phyloP scores from a whole-genome alignment of 768 basidiomycete species.

The Crucibulum laeve region DNA sequence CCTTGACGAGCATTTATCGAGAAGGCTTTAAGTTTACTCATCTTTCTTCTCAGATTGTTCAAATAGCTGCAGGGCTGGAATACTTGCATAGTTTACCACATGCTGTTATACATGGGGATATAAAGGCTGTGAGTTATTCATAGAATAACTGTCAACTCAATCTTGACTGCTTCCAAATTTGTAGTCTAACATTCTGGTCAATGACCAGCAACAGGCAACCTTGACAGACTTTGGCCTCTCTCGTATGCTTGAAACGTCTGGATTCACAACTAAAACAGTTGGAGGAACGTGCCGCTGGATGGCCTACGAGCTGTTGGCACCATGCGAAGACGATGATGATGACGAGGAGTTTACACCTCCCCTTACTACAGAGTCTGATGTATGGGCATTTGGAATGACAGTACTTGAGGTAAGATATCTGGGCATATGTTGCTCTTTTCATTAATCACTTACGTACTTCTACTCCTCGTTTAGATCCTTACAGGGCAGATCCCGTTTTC shows the following conservation, averaged over 20 bases:
- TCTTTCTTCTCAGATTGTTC: slow-evolving; percentile 4
- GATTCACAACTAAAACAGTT: slow-evolving; percentile 28
- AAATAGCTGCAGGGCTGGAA: slow-evolving; percentile 10
- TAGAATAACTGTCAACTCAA: neutral
- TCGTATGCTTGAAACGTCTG: slow-evolving; percentile 25
- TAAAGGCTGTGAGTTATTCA: slow-evolving; percentile 26
- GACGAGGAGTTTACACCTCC: slow-evolving; percentile 7
- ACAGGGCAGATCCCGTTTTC: slow-evolving; percentile 10
- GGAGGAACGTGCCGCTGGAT: slow-evolving; percentile 35
- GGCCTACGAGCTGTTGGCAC: slow-evolving; percentile 26
- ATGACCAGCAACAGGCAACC: slow-evolving; percentile 22
- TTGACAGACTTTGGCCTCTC: slow-evolving; percentile 37
- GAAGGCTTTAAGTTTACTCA: too few species aligned
- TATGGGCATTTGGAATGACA: slow-evolving; percentile 33
- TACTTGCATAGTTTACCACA: slow-evolving; percentile 13
- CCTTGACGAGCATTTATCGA: too few species aligned
- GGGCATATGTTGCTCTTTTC: neutral
- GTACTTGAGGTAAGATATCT: slow-evolving; percentile 23
- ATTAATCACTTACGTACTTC: too few species aligned
- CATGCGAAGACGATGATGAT: slow-evolving; percentile 2
- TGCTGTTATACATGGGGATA: slow-evolving; percentile 28
- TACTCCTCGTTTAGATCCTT: slow-evolving; percentile 4
- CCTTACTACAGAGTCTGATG: slow-evolving; percentile 21
- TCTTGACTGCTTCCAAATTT: neutral
- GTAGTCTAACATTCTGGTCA: slow-evolving; percentile 32